These are phyloP conservation scores for Chenopodium suecicum DNA, from an alignment of 148 eudicot species.

Conservation along the genomic window DNA sequence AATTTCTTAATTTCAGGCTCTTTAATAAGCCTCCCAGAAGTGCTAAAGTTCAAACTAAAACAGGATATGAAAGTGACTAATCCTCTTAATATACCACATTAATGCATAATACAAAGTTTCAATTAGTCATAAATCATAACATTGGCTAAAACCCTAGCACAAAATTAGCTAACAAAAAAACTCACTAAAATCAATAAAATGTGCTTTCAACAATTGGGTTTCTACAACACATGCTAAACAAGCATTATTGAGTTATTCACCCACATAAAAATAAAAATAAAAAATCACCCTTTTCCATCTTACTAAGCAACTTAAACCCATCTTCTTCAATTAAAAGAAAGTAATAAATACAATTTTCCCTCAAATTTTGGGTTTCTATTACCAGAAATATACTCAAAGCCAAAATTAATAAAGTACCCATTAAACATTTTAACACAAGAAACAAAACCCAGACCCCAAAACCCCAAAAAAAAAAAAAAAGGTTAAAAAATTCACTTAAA, in stretches of 20 bases:
- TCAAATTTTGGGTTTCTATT: constrained; percentile 10
- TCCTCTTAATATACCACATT: background rate
- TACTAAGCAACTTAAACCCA: constrained; percentile 8
- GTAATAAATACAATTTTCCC: background rate
- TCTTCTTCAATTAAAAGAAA: background rate
- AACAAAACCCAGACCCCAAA: constrained; percentile 14
- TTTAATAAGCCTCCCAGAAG: background rate
- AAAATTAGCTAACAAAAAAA: background rate
- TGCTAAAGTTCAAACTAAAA: background rate
- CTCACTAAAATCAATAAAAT: background rate
- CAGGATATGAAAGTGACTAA: constrained; percentile 7
- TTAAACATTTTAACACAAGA: constrained; percentile 6
- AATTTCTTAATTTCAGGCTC: background rate
- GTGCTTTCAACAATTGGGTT: background rate
- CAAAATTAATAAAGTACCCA: background rate
- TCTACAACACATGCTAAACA: constrained; percentile 9
- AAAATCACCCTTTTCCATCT: background rate
- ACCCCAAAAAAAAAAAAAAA: background rate
- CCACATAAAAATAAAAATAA: constrained; percentile 6
- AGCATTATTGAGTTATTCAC: constrained; percentile 11
- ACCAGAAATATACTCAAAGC: constrained; percentile 5
- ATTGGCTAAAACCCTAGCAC: constrained; percentile 15
- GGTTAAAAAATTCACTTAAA: background rate
- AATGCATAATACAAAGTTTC: background rate
- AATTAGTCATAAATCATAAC: constrained; percentile 2